Conservation (phyloP, 164 flowering plant genomes). For the Hamamelis virginiana region DNA sequence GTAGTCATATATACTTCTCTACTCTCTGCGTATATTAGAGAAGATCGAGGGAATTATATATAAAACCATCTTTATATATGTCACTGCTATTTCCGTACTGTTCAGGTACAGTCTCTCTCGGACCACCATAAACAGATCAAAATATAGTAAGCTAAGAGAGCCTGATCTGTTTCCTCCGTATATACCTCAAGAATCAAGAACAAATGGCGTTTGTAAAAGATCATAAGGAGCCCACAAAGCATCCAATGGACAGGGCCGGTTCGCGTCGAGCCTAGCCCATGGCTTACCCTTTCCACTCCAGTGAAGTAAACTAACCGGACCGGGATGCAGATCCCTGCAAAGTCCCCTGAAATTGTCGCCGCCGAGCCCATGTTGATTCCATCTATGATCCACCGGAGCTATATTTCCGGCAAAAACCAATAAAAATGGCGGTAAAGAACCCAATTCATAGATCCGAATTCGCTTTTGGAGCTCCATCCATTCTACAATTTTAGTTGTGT, state of each 20-base stretch:
- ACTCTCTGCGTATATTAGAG: no score
- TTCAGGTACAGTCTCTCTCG: no score
- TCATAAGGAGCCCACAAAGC: constrained; percentile 90
- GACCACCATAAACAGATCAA: no score
- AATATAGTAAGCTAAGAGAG: no score
- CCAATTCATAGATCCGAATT: constrained; percentile 82
- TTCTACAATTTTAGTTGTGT: constrained; percentile 57
- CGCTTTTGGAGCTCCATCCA: constrained; percentile 95
- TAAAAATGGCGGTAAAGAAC: constrained; percentile 81
- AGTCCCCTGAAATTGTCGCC: constrained; percentile 83
- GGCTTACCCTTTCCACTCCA: constrained; percentile 99
- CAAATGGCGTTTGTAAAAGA: constrained; percentile 54
- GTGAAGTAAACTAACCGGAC: constrained; percentile 84
- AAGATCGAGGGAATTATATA: no score
- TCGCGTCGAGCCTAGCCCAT: constrained; percentile 78
- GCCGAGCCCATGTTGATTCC: constrained; percentile 95
- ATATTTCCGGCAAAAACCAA: constrained; percentile 80
- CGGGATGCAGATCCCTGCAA: constrained; percentile 81
- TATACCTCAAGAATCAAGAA: constrained; percentile 45
- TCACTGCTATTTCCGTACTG: no score
- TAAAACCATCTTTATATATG: no score
- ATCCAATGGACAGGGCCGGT: constrained; percentile 77
- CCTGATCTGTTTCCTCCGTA: background rate
- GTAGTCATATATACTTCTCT: no score
- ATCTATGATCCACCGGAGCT: constrained; percentile 74